Evolutionary conservation across 1,284 basidiomycete genomes (phyloP).

Genomic region (Apiotrichum gamsii): DNA sequence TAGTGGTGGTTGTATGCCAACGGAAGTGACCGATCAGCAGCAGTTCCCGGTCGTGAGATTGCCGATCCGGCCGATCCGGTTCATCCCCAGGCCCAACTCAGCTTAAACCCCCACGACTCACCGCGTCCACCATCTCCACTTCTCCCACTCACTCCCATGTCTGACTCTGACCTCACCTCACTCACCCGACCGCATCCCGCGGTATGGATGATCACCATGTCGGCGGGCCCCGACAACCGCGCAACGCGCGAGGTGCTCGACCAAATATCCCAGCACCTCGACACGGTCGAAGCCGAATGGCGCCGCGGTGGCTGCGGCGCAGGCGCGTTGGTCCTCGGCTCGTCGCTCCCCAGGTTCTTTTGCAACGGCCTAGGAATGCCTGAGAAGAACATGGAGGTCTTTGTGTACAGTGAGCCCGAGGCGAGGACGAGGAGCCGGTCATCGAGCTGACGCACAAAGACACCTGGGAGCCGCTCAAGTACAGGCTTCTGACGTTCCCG

Average conservation of each 20-base stretch:
- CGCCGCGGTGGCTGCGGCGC: not conserved
- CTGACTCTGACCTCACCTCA: too few species aligned
- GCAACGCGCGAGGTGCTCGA: not conserved
- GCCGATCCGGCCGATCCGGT: too few species aligned
- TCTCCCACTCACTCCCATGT: too few species aligned
- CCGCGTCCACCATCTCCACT: too few species aligned
- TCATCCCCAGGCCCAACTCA: too few species aligned
- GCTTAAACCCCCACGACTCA: too few species aligned
- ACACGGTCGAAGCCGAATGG: not conserved
- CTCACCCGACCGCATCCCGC: not conserved
- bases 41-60: too few species aligned
- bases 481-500: slow-evolving; percentile 45
- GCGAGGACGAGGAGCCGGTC: too few species aligned
- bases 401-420: not conserved
- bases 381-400: slow-evolving; percentile 23
- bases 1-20: too few species aligned
- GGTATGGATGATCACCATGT: not conserved
- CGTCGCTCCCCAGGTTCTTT: not conserved
- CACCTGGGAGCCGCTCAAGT: slow-evolving; percentile 33
- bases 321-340: not conserved
- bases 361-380: slow-evolving; percentile 44
- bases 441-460: not conserved
- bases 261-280: not conserved
- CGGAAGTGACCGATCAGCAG: too few species aligned
- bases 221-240: not conserved